A percentile compares a stretch with the other conserved stretches of the same genome.
Evolutionary conservation across 257 asterid species (phyloP).

Genomic region (Primulina tabacum): DNA sequence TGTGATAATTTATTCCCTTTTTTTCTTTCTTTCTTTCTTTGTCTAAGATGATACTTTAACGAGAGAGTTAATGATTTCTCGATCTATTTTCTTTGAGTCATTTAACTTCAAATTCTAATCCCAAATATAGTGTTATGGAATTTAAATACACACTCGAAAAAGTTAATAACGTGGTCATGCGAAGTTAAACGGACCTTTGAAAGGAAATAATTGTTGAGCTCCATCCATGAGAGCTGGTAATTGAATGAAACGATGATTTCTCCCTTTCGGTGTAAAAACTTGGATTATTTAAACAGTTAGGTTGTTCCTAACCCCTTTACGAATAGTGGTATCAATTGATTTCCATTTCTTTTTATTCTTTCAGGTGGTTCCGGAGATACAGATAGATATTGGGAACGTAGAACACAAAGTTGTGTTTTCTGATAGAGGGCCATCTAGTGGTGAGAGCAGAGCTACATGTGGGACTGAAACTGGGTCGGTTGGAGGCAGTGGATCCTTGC

Average conservation of each 20-base stretch:
- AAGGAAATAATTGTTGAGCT: neutral
- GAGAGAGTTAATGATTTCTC: neutral
- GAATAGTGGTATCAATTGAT: slow-evolving; percentile 11
- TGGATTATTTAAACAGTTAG: neutral
- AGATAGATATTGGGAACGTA: slow-evolving; percentile 89
- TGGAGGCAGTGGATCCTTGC: slow-evolving; percentile 80
- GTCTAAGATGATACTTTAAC: neutral
- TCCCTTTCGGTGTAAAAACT: neutral
- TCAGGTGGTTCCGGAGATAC: slow-evolving; percentile 65
- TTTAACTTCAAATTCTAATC: neutral
- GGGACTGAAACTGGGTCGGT: slow-evolving; percentile 73
- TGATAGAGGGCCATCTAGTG: slow-evolving; percentile 81
- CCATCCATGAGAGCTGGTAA: neutral
- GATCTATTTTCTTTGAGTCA: neutral
- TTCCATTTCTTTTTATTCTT: slow-evolving; percentile 1
- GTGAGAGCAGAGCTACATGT: slow-evolving; percentile 86
- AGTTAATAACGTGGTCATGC: neutral
- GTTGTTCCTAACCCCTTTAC: too few relatives aligned
- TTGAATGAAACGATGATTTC: neutral
- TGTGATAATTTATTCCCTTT: neutral
- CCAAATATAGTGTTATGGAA: neutral
- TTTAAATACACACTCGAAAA: neutral
- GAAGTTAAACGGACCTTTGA: neutral
- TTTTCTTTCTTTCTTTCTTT: neutral
- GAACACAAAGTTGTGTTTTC: slow-evolving; percentile 95